Conservation (phyloP, 1,284 basidiomycete species). For the Tetrapyrgos nigripes region DNA sequence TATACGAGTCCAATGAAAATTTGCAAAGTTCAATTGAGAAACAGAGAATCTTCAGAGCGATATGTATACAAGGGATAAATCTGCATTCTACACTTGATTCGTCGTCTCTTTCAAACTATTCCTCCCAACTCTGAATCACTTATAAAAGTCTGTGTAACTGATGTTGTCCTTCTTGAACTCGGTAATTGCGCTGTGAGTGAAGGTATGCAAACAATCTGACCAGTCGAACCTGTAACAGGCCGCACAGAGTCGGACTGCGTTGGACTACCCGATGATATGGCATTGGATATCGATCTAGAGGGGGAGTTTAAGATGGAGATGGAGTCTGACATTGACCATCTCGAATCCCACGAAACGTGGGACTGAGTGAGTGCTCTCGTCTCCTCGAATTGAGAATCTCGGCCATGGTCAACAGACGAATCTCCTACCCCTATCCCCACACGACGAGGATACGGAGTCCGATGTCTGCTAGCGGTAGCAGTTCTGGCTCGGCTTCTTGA, state of each 20-base stretch:
- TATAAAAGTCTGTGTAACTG: too few relatives aligned
- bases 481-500: constrained; percentile 2
- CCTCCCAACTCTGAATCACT: too few relatives aligned
- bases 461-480: neutral
- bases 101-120: too few relatives aligned
- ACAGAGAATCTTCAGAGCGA: too few relatives aligned
- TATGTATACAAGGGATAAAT: too few relatives aligned
- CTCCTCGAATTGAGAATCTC: constrained; percentile 7
- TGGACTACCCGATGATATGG: too few relatives aligned
- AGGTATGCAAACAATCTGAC: constrained; percentile 4
- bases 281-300: too few relatives aligned
- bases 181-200: constrained; percentile 16
- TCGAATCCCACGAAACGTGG: neutral
- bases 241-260: too few relatives aligned
- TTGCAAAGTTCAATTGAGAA: too few relatives aligned
- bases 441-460: constrained; percentile 1
- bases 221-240: neutral
- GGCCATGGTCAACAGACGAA: neutral
- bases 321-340: neutral
- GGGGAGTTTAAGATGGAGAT: neutral
- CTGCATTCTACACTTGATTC: too few relatives aligned
- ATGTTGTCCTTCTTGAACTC: constrained; percentile 9
- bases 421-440: neutral
- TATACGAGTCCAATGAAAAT: constrained; percentile 4
- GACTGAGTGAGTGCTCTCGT: constrained; percentile 6